Conservation (phyloP, 1,139 yeast genomes). For the Taphrina flavorubra region DNA sequence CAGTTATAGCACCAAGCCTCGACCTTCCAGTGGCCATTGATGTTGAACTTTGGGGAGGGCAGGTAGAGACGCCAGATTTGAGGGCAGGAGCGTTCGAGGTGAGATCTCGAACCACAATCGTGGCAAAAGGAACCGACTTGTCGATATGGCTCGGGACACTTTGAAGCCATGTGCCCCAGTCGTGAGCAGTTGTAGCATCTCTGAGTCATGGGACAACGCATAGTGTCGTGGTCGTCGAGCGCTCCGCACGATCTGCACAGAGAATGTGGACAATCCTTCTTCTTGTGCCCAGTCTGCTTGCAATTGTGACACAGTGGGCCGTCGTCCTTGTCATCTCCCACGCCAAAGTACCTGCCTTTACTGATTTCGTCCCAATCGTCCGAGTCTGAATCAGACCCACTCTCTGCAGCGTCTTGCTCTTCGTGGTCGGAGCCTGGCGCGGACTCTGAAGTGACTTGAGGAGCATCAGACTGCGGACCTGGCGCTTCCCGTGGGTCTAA, state of each 20-base stretch:
- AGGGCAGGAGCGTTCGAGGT: conserved; percentile 41
- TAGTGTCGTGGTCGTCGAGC: conserved; percentile 41
- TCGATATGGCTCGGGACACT: conserved; percentile 41
- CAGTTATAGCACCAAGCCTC: conserved; percentile 42
- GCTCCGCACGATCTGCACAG: conserved; percentile 43
- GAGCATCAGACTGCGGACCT: background rate
- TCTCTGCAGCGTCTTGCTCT: background rate
- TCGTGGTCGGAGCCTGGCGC: background rate
- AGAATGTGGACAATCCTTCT: conserved; percentile 33
- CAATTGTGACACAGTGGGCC: conserved; percentile 41
- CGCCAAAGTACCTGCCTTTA: conserved; percentile 42
- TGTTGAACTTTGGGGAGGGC: conserved; percentile 23
- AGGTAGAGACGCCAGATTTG: conserved; percentile 42
- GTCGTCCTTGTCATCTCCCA: conserved; percentile 11
- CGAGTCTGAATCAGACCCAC: conserved; percentile 9
- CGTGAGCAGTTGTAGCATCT: conserved; percentile 42
- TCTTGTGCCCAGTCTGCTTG: conserved; percentile 40
- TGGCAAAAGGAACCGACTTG: conserved; percentile 37
- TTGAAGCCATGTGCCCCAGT: conserved; percentile 39
- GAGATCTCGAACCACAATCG: conserved; percentile 38
- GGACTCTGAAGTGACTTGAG: background rate
- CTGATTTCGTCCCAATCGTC: conserved; percentile 33
- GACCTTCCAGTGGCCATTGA: conserved; percentile 28
- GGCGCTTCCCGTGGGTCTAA: conserved; percentile 1
- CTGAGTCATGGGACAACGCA: conserved; percentile 41